Evolutionary conservation across 2,329 filamentous ascomycete genomes (phyloP).

Genomic region (Lasiodiplodia theobromae): DNA sequence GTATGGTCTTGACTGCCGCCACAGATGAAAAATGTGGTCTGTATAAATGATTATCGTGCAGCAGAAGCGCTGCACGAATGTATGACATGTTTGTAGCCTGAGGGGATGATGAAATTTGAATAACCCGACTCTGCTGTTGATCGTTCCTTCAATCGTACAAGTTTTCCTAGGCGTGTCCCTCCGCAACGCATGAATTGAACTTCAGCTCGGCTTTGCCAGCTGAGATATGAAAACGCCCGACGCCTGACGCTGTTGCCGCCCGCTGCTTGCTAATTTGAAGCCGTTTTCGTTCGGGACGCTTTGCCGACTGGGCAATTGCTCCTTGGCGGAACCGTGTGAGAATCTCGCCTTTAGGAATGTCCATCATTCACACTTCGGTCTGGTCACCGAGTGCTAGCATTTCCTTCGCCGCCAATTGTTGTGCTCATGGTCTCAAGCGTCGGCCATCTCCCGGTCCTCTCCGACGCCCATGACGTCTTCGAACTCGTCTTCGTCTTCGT

Average conservation of each 20-base stretch:
- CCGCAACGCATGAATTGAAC: neutral
- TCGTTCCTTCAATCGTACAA: neutral
- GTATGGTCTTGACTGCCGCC: neutral
- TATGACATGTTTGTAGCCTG: conserved; percentile 1
- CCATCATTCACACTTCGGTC: neutral
- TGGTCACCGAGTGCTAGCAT: neutral
- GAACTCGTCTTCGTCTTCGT: conserved; percentile 53
- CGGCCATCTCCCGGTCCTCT: conserved; percentile 42
- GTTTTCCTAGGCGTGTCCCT: neutral
- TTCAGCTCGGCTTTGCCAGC: conserved; percentile 9
- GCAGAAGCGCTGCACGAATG: neutral
- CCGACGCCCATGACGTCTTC: conserved; percentile 47
- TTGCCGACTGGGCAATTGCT: neutral
- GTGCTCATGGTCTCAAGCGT: conserved; percentile 37
- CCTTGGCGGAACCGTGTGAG: neutral
- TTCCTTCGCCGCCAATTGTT: neutral
- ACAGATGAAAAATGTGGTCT: conserved; percentile 7
- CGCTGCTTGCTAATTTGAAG: neutral
- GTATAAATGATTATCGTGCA: conserved; percentile 6
- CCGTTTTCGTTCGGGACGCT: neutral
- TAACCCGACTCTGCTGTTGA: neutral
- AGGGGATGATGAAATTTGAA: conserved; percentile 6
- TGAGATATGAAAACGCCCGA: conserved; percentile 20
- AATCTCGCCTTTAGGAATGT: neutral
- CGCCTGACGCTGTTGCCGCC: conserved; percentile 13